Evolutionary conservation across 2,329 filamentous ascomycete species (phyloP).

Genomic region (Sporothrix pallida): DNA sequence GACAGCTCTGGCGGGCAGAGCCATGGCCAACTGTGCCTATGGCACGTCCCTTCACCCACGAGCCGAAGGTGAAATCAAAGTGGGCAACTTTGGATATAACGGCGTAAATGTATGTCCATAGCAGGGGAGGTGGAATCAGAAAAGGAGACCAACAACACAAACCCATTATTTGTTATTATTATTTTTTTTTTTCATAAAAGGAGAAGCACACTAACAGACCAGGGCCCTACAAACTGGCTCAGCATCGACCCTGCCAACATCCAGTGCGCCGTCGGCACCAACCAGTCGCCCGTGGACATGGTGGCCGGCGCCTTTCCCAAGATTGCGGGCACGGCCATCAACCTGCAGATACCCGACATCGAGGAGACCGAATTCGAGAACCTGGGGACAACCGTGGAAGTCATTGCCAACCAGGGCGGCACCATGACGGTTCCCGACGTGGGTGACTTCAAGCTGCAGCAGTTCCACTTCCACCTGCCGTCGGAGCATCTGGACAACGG

Average conservation of each 20-base stretch:
- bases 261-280: constrained; percentile 57
- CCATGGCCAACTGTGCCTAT: constrained; percentile 45
- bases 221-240: constrained; percentile 47
- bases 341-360: constrained; percentile 51
- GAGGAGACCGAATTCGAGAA: constrained; percentile 59
- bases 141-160: too few relatives aligned
- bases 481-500: constrained; percentile 55
- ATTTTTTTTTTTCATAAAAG: too few relatives aligned
- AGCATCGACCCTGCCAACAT: constrained; percentile 51
- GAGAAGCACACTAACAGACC: constrained; percentile 26
- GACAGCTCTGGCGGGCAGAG: neutral
- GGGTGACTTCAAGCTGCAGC: constrained; percentile 48
- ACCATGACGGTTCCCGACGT: constrained; percentile 48
- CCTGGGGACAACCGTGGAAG: constrained; percentile 62
- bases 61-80: constrained; percentile 42
- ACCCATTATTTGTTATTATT: too few relatives aligned
- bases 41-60: constrained; percentile 48
- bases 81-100: constrained; percentile 49
- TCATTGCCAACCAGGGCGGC: constrained; percentile 48
- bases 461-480: constrained; percentile 59
- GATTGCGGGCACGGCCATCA: constrained; percentile 44
- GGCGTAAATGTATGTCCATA: constrained; percentile 43
- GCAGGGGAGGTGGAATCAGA: too few relatives aligned
- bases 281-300: constrained; percentile 66
- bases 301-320: constrained; percentile 46